Evolutionary conservation across 2,329 filamentous ascomycete species (phyloP), one percentile per base, ranked within the genome.

Genomic region (Hymenoscyphus scutula): DNA sequence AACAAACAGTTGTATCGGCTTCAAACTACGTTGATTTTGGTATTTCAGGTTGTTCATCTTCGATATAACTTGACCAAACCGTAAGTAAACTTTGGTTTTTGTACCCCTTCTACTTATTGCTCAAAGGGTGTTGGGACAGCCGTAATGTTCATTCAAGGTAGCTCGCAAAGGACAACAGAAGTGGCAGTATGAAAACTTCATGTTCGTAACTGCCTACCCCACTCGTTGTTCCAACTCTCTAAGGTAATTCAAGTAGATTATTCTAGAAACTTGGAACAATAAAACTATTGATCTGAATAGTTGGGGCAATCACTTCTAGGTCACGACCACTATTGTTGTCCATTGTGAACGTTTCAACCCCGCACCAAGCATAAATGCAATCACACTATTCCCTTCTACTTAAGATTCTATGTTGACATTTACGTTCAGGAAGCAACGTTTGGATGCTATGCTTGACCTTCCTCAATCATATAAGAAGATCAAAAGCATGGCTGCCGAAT

Each of bases 31-130:
- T 32, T 54, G 53, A 32, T 29, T 6, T 11, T 54, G 53, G 53
- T 54, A 5, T 54, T 54, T 15, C 53, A 54, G 25, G 53, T 54
- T n/a, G 53, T 54, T 10, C 45, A 51, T 51, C 45, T 51, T 23
- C n/a, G 19, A 23, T 51, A 23, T 23, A 51, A 23, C 8, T 51
- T 51, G 19, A 51, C 45, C 10, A 51, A 51, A 51, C 45, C 45
- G 45, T 51, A 51, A 51, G 45, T 51, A 51, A 19, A 19, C 23
- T 19, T 51, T 51, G 11, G 19, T 23, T 51, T 10, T 11, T 10
- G 23, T 23, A 13, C 23, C 11, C 23, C 10, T 13, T 23, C n/a
- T 19, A 23, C 3, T 45, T 17, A 19, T 45, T 19, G 11, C 41
- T 19, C 10, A n/a, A 45, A 45, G 19, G 19, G 8, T 10, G 38